These are phyloP conservation scores for Przewalskia tangutica DNA, from an alignment of 257 asterid species.

Conservation along the genomic window DNA sequence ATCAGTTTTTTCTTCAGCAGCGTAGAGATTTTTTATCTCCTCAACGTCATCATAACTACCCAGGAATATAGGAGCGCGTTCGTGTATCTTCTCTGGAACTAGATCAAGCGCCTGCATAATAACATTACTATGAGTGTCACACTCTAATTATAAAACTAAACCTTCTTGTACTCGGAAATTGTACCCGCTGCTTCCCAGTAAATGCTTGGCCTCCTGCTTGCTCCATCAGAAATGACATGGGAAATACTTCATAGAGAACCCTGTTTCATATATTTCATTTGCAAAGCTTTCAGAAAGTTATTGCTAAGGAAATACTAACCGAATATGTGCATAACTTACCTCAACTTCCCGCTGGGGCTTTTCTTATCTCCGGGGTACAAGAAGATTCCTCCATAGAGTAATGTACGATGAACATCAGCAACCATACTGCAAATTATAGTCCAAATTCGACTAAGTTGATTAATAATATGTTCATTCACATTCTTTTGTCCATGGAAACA, in stretches of 20 bases:
- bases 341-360: conserved; percentile 79
- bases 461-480: background rate
- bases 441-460: background rate
- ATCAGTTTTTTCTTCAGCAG: conserved; percentile 46
- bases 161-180: background rate
- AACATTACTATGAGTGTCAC: background rate
- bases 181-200: conserved; percentile 83
- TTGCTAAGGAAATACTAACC: background rate
- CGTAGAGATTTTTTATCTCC: conserved; percentile 79
- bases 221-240: conserved; percentile 94
- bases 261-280: conserved; percentile 26
- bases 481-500: background rate
- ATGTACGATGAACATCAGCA: conserved; percentile 97
- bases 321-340: conserved; percentile 28
- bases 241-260: conserved; percentile 93
- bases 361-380: conserved; percentile 97
- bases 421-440: conserved; percentile 57
- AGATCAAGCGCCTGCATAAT: conserved; percentile 70
- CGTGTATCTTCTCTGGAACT: conserved; percentile 77
- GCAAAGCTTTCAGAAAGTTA: background rate
- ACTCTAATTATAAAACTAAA: background rate
- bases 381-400: conserved; percentile 95
- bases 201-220: conserved; percentile 98
- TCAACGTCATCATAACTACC: conserved; percentile 94
- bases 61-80: conserved; percentile 85